Evolutionary conservation across 2,329 filamentous ascomycete species (phyloP), one percentile per base, ranked within the genome.

Genomic region (Verticillium dahliae): DNA sequence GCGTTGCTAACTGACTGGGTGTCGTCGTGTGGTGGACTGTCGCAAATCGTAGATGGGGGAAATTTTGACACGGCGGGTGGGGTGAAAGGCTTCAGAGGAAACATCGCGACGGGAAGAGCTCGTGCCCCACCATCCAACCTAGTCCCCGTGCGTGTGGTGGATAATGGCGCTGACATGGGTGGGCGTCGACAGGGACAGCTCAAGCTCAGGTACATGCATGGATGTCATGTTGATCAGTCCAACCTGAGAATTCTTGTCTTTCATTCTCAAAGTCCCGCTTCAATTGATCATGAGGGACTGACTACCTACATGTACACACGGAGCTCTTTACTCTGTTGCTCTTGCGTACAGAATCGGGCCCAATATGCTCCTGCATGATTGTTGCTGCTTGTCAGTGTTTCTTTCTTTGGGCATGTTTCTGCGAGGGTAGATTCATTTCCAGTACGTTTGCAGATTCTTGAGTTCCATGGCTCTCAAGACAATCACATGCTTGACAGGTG

Each of bases 41-140:
- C 45, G 45, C 45, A 52, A 52, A 18, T 52, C 22, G n/a, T 52
- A 27, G 45, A 52, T 52, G 45, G 45, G 39, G 45, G 45, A 52
- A 52, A 52, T 52, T 52, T 52, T 52, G 45, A 52, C 22, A 18
- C 45, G 45, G 45, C 45, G 45, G 45, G 45, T 52, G 45, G 45
- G 45, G 45, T 52, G 45, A 52, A 52, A 52, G 45, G n/a, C 45
- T 52, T 18, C 45, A 22, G 15, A 52, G 45, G 27, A 52, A 52
- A 10, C 18, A 52, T 52, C 45, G 45, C 45, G 45, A 52, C 45
- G 45, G 45, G 45, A 52, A 27, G 45, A 63, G 61, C 61, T 64
- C 62, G 62, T 64, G 62, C 62, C 62, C 62, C 62, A 64, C 62
- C 62, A 63, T 57, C 61, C 27, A 34, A 57, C 55, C 35, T 57